A percentile compares a stretch with the other conserved stretches of the same genome.
These are phyloP conservation scores for Lasiodiplodia sp. DNA, from an alignment of 2,329 filamentous ascomycete genomes.

Conservation along the genomic window DNA sequence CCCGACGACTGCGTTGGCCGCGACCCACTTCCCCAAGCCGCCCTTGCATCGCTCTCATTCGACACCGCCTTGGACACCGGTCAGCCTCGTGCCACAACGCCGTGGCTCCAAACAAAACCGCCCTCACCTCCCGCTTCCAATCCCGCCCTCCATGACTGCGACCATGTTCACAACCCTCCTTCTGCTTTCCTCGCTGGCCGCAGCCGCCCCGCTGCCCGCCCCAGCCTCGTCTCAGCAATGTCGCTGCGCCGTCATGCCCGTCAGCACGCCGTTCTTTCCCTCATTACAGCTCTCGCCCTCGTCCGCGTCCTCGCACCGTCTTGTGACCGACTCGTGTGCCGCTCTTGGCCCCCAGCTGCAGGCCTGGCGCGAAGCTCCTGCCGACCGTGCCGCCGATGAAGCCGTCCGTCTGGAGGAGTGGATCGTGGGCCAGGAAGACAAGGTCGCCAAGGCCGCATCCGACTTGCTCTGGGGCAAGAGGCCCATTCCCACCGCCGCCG, in stretches of 20 bases:
- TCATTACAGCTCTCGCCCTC: slow-evolving; percentile 13
- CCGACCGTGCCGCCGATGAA: slow-evolving; percentile 7
- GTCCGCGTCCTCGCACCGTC: slow-evolving; percentile 6
- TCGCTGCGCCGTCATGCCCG: slow-evolving; percentile 28
- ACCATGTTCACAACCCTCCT: slow-evolving; percentile 10
- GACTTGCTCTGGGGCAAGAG: slow-evolving; percentile 29
- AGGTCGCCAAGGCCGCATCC: slow-evolving; percentile 5
- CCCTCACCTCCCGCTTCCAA: not conserved
- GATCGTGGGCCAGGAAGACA: slow-evolving; percentile 18
- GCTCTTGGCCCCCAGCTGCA: slow-evolving; percentile 27
- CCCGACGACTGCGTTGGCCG: slow-evolving; percentile 7
- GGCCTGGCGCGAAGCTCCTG: slow-evolving; percentile 22
- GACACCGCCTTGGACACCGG: slow-evolving; percentile 18
- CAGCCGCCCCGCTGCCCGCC: slow-evolving; percentile 21
- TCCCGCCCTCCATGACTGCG: slow-evolving; percentile 5
- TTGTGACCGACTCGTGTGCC: slow-evolving; percentile 24
- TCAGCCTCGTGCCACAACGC: slow-evolving; percentile 2
- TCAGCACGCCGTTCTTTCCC: slow-evolving; percentile 27
- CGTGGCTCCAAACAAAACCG: slow-evolving; percentile 1
- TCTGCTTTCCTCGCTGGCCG: slow-evolving; percentile 18
- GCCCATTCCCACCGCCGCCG: slow-evolving; percentile 18
- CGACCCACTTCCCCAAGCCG: not conserved
- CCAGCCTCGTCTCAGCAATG: slow-evolving; percentile 21
- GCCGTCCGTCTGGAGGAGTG: slow-evolving; percentile 18
- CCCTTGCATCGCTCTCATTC: slow-evolving; percentile 20